Percentiles rank a stretch among this genome's conserved stretches.
phyloP scores from a whole-genome alignment of 495 filamentous ascomycete species.

The Polyplosphaeria fusca region DNA sequence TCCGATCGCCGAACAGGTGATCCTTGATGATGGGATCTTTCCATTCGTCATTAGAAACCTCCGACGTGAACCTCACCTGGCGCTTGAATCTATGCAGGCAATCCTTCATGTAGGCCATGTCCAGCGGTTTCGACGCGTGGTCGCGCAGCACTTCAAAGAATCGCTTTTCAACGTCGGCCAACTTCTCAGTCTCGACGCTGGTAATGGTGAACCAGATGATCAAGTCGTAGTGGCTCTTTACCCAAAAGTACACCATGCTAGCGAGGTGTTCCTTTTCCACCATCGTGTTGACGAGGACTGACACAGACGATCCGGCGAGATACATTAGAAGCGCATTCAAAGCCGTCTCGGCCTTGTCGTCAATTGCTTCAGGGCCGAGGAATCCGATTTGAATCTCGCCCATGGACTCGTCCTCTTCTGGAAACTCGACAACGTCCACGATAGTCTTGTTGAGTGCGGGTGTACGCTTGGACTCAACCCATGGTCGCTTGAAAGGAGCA shows the following conservation, averaged over 20 bases:
- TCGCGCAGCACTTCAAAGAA: conserved; percentile 81
- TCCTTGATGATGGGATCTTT: conserved; percentile 80
- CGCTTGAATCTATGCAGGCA: conserved; percentile 75
- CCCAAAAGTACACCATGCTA: conserved; percentile 72
- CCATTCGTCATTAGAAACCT: conserved; percentile 71
- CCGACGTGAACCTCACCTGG: conserved; percentile 73
- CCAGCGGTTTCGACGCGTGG: conserved; percentile 71
- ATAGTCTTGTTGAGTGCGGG: conserved; percentile 65
- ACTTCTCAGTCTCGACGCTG: conserved; percentile 80
- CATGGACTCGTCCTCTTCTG: conserved; percentile 90
- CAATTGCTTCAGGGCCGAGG: conserved; percentile 75
- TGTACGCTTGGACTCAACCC: conserved; percentile 80
- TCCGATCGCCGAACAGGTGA: conserved; percentile 82
- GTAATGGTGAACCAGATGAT: conserved; percentile 79
- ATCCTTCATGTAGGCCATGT: conserved; percentile 85
- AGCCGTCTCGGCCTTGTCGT: conserved; percentile 50
- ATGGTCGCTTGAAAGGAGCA: conserved; percentile 80
- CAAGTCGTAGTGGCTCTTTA: conserved; percentile 72
- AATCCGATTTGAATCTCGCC: conserved; percentile 82
- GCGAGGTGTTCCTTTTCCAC: conserved; percentile 92
- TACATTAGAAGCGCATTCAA: conserved; percentile 76
- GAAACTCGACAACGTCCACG: conserved; percentile 80
- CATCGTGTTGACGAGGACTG: conserved; percentile 82
- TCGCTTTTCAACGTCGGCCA: conserved; percentile 76
- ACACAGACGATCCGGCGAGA: conserved; percentile 86